Evolutionary conservation across 1,284 basidiomycete genomes (phyloP), one percentile per base, ranked within the genome.

Genomic region (Chalciporus piperatoides): DNA sequence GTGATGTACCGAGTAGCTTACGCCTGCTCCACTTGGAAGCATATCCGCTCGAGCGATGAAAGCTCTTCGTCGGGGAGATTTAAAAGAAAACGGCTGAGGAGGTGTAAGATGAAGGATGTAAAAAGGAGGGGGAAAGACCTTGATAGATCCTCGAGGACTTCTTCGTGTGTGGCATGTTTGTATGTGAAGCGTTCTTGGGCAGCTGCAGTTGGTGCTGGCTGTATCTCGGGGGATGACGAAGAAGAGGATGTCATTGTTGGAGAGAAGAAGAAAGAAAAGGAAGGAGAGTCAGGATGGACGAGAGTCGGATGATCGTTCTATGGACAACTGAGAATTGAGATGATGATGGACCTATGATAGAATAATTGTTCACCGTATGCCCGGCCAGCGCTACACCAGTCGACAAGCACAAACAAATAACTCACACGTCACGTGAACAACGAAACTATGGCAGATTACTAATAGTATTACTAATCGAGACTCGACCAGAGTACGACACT

Each of bases 21-120:
- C 91, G 97, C 97, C 79, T 98, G 95, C 72, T 99, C 97, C 52
- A 98, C 93, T 72, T 99, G 97, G 74, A 99, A 99, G 73, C 93
- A 97, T 63, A 99, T 86, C 55, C 97, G 83, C 67, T 97, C 93
- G 53, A 97, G 78, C 19, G 89, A 92, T 45, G 82, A 81, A 52
- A 96, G 82, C 72, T 99, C 97, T 63, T 92, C 89, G 56, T 91
- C 86, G 5, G 97, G 97, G 46, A 99, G 81, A 70, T 99, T 99
- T 59, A 98, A 80, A 60, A 99, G 92, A 70, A 99, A 99, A 42
- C 97, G 90, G 68, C 90, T 92, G 56, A 5, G 28, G 40, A 40
- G 44, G 45, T 36, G 46, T 57, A 36, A 57, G 61, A 40, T 30
- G 48, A 49, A 43, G 38, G 19, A 36, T 9, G 7, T 44, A 44